Evolutionary conservation across 345 rosid genomes (phyloP).

Genomic region (Linum trigynum): DNA sequence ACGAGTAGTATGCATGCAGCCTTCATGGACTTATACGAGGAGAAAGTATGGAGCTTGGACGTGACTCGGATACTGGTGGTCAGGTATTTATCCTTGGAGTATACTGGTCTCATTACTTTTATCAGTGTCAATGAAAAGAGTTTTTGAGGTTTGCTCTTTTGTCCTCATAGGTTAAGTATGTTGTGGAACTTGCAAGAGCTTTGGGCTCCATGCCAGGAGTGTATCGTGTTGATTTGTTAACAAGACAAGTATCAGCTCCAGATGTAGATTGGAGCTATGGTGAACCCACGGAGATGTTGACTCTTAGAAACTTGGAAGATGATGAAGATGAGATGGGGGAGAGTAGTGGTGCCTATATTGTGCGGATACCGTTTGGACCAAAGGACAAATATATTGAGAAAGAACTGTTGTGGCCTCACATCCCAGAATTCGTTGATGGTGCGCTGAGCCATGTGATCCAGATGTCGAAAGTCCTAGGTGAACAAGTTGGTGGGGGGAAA

Average conservation of each 20-base stretch:
- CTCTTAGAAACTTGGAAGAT: conserved; percentile 63
- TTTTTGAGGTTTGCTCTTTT: neutral
- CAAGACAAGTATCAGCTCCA: conserved; percentile 72
- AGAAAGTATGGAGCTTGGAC: conserved; percentile 89
- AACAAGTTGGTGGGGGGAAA: conserved; percentile 82
- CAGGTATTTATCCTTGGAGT: conserved; percentile 38
- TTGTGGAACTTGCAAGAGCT: conserved; percentile 88
- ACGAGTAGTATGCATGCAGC: conserved; percentile 42
- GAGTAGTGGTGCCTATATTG: conserved; percentile 91
- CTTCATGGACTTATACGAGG: conserved; percentile 88
- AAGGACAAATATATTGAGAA: conserved; percentile 75
- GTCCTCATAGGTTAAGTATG: conserved; percentile 59
- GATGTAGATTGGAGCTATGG: conserved; percentile 95
- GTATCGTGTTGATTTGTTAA: conserved; percentile 77
- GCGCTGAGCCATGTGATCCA: conserved; percentile 86
- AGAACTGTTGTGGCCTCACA: conserved; percentile 93
- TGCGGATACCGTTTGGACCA: conserved; percentile 95
- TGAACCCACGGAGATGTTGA: conserved; percentile 90
- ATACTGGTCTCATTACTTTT: neutral
- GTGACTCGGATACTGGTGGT: conserved; percentile 90
- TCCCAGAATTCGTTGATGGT: conserved; percentile 95
- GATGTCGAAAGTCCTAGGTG: conserved; percentile 94
- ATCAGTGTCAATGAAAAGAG: neutral
- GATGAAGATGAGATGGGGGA: conserved; percentile 78
- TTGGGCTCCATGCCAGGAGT: conserved; percentile 89